Conservation (phyloP, 352 stramenopile genomes). For the Pythium catenulatum region DNA sequence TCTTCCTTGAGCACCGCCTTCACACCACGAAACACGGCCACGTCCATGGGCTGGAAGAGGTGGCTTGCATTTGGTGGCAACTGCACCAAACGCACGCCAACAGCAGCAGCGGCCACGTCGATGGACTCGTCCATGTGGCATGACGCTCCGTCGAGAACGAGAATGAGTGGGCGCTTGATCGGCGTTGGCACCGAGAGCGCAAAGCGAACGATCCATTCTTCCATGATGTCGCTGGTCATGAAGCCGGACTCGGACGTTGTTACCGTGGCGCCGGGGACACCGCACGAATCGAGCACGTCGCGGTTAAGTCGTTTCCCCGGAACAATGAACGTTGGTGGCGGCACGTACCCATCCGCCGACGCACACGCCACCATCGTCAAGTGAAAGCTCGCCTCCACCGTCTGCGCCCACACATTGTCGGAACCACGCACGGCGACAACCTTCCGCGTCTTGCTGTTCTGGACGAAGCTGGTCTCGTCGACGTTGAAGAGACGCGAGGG, state of each 20-base stretch:
- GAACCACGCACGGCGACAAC: slow-evolving; percentile 23
- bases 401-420: slow-evolving; percentile 26
- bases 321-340: slow-evolving; percentile 27
- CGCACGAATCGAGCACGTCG: not conserved
- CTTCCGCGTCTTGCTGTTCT: slow-evolving; percentile 25
- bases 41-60: slow-evolving; percentile 40
- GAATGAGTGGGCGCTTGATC: not conserved
- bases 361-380: slow-evolving; percentile 5
- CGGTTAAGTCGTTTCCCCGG: slow-evolving; percentile 31
- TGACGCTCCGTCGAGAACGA: slow-evolving; percentile 21
- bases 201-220: slow-evolving; percentile 12
- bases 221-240: slow-evolving; percentile 7
- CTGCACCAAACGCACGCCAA: slow-evolving; percentile 18
- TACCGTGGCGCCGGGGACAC: not conserved
- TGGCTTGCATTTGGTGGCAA: slow-evolving; percentile 29
- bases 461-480: slow-evolving; percentile 36
- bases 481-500: slow-evolving; percentile 20
- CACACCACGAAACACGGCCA: not conserved
- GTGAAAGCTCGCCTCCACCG: slow-evolving; percentile 25
- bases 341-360: not conserved
- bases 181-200: not conserved
- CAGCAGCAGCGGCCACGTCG: not conserved
- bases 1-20: not conserved
- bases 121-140: slow-evolving; percentile 17
- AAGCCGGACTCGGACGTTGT: slow-evolving; percentile 17